Conservation (phyloP, 805 yeast species). For the Sporopachydermia quercuum region DNA sequence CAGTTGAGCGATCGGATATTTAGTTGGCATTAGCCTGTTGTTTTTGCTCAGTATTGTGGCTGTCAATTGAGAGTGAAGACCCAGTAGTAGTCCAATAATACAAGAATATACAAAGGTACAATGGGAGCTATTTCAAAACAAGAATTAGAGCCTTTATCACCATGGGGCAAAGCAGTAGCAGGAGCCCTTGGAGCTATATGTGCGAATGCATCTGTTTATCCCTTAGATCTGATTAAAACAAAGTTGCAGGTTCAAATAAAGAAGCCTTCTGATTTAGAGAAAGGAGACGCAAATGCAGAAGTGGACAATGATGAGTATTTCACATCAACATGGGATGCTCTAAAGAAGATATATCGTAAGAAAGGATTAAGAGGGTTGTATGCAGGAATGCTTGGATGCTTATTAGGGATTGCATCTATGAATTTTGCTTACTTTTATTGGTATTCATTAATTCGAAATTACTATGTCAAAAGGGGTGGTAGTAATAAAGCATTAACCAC, state of each 20-base stretch:
- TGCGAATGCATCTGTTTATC: conserved; percentile 70
- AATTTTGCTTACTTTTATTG: conserved; percentile 78
- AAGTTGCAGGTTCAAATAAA: conserved; percentile 54
- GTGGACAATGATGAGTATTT: conserved; percentile 21
- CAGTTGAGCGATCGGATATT: too few species aligned
- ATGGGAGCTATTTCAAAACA: conserved; percentile 7
- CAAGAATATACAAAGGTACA: too few species aligned
- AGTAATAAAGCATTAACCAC: conserved; percentile 15
- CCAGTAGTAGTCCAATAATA: too few species aligned
- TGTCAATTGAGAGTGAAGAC: too few species aligned
- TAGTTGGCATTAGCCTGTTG: too few species aligned
- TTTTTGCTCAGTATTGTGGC: too few species aligned
- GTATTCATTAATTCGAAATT: conserved; percentile 58
- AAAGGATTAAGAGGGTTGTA: conserved; percentile 60
- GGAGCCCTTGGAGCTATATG: conserved; percentile 74
- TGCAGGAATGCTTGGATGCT: conserved; percentile 52
- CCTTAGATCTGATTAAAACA: conserved; percentile 66
- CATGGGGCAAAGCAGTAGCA: conserved; percentile 64
- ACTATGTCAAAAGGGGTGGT: conserved; percentile 29
- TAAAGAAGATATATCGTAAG: conserved; percentile 35
- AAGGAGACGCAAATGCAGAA: conserved; percentile 4
- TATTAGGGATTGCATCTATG: conserved; percentile 60
- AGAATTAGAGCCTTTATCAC: conserved; percentile 24
- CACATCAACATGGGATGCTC: conserved; percentile 46
- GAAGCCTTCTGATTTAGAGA: conserved; percentile 4